These are phyloP conservation scores for Candida fluviatilis DNA, from an alignment of 805 yeast species.

Conservation along the genomic window DNA sequence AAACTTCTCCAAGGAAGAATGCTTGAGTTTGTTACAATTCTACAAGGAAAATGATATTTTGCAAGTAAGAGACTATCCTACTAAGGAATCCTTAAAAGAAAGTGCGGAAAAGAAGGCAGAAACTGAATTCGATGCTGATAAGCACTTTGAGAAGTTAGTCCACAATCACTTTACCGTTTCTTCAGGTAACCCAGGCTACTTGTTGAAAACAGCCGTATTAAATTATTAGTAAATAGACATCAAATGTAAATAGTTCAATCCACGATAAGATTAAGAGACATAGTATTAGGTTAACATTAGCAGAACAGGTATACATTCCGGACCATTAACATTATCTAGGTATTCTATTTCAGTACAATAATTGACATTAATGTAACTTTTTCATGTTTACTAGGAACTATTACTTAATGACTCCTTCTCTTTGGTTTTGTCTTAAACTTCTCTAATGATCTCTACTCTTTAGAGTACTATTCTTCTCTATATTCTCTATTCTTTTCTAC, in stretches of 20 bases:
- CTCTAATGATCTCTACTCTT: no score
- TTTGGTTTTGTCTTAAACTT: no score
- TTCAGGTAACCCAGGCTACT: constrained; percentile 38
- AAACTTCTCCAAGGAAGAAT: constrained; percentile 27
- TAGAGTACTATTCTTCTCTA: no score
- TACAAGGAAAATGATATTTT: constrained; percentile 30
- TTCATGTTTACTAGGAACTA: no score
- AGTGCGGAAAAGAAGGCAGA: constrained; percentile 7
- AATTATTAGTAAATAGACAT: constrained; percentile 4
- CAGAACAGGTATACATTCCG: no score
- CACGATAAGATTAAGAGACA: no score
- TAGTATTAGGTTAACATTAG: no score
- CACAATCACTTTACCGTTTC: constrained; percentile 28
- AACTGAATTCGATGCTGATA: constrained; percentile 15
- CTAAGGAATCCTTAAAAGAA: constrained; percentile 14
- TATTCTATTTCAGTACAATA: no score
- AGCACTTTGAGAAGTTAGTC: constrained; percentile 25
- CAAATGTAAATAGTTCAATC: constrained; percentile 1
- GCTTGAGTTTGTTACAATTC: constrained; percentile 27
- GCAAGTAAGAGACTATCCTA: constrained; percentile 29
- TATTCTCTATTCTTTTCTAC: no score
- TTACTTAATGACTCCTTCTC: no score
- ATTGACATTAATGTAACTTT: no score
- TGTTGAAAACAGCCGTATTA: constrained; percentile 29
- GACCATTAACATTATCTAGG: no score